Percentiles rank a stretch among this genome's conserved stretches.
Conservation (phyloP, 2,329 filamentous ascomycete genomes). For the Calonectria fujianensis region DNA sequence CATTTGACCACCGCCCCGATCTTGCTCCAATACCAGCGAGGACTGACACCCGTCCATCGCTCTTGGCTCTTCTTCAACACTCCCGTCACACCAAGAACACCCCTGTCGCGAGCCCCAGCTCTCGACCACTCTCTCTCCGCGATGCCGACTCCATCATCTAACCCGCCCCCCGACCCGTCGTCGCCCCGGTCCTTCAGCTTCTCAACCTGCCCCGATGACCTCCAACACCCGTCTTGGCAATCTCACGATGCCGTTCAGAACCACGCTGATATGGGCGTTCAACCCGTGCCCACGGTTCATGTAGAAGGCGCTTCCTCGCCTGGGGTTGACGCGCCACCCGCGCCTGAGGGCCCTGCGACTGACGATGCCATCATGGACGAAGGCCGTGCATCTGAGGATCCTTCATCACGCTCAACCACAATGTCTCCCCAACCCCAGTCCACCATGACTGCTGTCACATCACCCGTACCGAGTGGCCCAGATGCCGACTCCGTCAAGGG, state of each 20-base stretch:
- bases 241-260: constrained; percentile 48
- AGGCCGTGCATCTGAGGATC: constrained; percentile 53
- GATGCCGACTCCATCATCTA: constrained; percentile 69
- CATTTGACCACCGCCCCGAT: constrained; percentile 43
- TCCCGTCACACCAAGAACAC: constrained; percentile 6
- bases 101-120: constrained; percentile 39
- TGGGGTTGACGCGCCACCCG: constrained; percentile 45
- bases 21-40: constrained; percentile 26
- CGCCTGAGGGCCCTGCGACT: constrained; percentile 46
- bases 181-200: constrained; percentile 62
- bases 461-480: constrained; percentile 57
- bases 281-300: constrained; percentile 45
- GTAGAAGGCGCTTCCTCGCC: constrained; percentile 51
- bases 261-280: constrained; percentile 48
- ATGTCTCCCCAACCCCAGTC: constrained; percentile 66
- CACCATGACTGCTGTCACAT: constrained; percentile 58
- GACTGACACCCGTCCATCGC: neutral
- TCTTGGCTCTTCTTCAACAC: neutral
- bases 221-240: constrained; percentile 56
- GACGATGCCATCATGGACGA: constrained; percentile 55
- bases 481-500: constrained; percentile 61
- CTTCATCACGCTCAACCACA: constrained; percentile 64
- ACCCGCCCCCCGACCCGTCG: constrained; percentile 61
- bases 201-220: constrained; percentile 67
- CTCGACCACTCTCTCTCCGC: constrained; percentile 44